Evolutionary conservation across 768 basidiomycete genomes (phyloP).

Genomic region (Termitomyces sp.): DNA sequence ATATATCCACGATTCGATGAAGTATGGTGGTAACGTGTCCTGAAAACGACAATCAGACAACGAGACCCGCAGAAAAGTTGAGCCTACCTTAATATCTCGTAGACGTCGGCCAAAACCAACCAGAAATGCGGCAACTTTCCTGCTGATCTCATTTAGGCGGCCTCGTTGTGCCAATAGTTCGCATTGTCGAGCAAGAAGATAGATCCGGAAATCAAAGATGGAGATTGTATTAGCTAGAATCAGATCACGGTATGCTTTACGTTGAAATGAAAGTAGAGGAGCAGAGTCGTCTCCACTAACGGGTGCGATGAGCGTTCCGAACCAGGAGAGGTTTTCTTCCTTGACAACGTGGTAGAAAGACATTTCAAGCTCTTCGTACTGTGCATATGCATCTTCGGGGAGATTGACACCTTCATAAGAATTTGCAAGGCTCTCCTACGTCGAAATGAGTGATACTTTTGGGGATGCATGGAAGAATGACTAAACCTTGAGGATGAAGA

Average conservation of each 20-base stretch:
- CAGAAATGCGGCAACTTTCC: conserved; percentile 70
- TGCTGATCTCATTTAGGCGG: conserved; percentile 63
- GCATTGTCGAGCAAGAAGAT: conserved; percentile 85
- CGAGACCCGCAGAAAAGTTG: conserved; percentile 9
- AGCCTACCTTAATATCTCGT: conserved; percentile 72
- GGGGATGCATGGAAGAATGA: neutral
- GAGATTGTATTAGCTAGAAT: conserved; percentile 89
- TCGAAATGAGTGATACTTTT: conserved; percentile 8
- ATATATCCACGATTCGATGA: conserved; percentile 92
- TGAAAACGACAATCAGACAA: neutral
- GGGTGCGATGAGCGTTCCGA: conserved; percentile 77
- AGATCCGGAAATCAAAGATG: conserved; percentile 90
- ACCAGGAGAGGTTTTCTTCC: conserved; percentile 89
- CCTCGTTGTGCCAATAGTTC: conserved; percentile 66
- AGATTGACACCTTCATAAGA: conserved; percentile 91
- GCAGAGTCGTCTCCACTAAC: conserved; percentile 68
- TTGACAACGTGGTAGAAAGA: conserved; percentile 70
- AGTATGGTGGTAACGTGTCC: conserved; percentile 52
- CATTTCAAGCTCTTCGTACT: conserved; percentile 89
- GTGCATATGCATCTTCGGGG: conserved; percentile 81
- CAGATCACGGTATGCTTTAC: conserved; percentile 85
- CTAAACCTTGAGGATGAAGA: conserved; percentile 87
- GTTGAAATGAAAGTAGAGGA: conserved; percentile 70
- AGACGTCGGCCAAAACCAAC: conserved; percentile 70
- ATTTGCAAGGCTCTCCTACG: conserved; percentile 86